Evolutionary conservation across 1,284 basidiomycete genomes (phyloP).

Genomic region (Irpex sp.): DNA sequence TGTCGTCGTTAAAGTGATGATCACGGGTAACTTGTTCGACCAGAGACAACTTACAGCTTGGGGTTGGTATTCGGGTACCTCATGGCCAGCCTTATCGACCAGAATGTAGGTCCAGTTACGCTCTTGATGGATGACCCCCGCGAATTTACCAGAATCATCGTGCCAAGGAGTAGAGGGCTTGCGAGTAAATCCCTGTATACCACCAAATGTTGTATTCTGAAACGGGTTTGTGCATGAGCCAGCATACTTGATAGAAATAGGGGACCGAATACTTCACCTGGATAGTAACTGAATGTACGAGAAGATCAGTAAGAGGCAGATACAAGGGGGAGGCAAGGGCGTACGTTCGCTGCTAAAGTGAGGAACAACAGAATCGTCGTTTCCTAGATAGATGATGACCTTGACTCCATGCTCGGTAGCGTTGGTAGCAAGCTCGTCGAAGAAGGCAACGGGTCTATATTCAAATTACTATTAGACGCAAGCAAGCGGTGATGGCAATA

Average conservation of each 20-base stretch:
- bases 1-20: too few species aligned
- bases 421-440: constrained; percentile 26
- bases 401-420: constrained; percentile 23
- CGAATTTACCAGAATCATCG: constrained; percentile 23
- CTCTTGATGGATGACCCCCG: constrained; percentile 30
- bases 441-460: constrained; percentile 26
- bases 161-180: constrained; percentile 56
- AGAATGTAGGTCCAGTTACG: constrained; percentile 29
- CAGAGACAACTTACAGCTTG: constrained; percentile 11
- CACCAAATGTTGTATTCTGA: constrained; percentile 43
- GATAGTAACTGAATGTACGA: too few species aligned
- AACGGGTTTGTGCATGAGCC: too few species aligned
- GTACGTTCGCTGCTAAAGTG: constrained; percentile 15
- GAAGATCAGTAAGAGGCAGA: too few species aligned
- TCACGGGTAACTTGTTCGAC: too few species aligned
- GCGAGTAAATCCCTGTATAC: constrained; percentile 61
- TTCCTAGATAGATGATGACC: constrained; percentile 30
- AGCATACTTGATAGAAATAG: too few species aligned
- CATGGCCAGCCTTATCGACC: constrained; percentile 26
- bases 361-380: constrained; percentile 26
- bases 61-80: constrained; percentile 25
- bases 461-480: background rate
- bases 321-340: too few species aligned
- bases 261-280: too few species aligned
- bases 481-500: background rate